Evolutionary conservation across 2,329 filamentous ascomycete genomes (phyloP).

Genomic region (Ceratocystis huliohia): DNA sequence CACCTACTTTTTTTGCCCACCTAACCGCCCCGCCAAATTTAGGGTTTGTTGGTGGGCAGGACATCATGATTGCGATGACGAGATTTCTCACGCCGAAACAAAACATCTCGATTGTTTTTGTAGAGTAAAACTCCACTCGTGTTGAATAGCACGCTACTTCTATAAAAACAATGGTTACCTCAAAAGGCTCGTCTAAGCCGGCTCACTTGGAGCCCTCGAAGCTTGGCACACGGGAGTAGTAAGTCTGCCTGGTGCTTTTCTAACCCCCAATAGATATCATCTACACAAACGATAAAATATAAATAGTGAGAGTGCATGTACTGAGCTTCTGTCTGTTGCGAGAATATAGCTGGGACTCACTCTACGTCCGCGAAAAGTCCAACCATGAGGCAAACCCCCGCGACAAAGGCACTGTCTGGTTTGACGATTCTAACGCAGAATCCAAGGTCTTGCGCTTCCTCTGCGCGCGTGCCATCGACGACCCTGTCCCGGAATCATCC

Average conservation of each 20-base stretch:
- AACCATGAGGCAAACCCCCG: constrained; percentile 60
- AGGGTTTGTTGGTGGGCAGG: background rate
- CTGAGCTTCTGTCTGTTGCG: background rate
- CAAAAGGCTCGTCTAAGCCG: constrained; percentile 33
- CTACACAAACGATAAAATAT: no score
- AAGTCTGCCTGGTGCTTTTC: constrained; percentile 28
- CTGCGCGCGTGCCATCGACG: constrained; percentile 24
- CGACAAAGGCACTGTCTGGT: constrained; percentile 89
- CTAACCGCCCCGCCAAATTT: background rate
- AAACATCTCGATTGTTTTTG: background rate
- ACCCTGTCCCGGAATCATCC: background rate
- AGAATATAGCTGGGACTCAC: constrained; percentile 53
- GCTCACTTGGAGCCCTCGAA: constrained; percentile 59
- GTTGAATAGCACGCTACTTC: background rate
- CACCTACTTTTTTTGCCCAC: background rate
- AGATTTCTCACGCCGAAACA: background rate
- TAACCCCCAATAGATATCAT: no score
- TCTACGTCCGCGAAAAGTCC: constrained; percentile 57
- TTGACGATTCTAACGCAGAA: constrained; percentile 83
- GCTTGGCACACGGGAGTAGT: constrained; percentile 89
- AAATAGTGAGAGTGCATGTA: background rate
- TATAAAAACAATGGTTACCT: background rate
- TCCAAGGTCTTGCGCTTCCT: constrained; percentile 64
- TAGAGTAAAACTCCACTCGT: background rate
- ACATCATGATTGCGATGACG: background rate